These are phyloP conservation scores for Cerioporus squamosus DNA, from an alignment of 1,284 basidiomycete species.

Conservation along the genomic window DNA sequence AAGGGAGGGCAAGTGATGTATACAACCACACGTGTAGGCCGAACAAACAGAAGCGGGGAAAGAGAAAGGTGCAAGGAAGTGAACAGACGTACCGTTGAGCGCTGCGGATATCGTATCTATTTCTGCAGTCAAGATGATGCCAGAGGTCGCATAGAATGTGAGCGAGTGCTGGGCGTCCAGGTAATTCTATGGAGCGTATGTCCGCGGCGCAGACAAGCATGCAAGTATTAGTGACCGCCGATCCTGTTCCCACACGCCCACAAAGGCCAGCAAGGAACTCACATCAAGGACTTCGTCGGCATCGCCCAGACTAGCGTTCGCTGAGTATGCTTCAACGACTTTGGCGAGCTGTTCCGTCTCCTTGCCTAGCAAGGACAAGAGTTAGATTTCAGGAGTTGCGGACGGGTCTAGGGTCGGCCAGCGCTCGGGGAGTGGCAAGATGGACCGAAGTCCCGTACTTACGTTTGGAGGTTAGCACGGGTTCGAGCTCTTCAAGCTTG, in stretches of 20 bases:
- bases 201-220: neutral
- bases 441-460: conserved; percentile 28
- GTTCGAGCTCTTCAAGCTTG: conserved; percentile 63
- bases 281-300: conserved; percentile 68
- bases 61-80: too few species aligned
- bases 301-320: conserved; percentile 59
- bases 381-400: neutral
- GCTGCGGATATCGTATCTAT: conserved; percentile 62
- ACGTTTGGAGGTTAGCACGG: conserved; percentile 67
- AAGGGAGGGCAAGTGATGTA: too few species aligned
- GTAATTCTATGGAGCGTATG: conserved; percentile 51
- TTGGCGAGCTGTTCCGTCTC: conserved; percentile 60
- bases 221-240: neutral
- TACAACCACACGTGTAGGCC: too few species aligned
- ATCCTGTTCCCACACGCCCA: conserved; percentile 21
- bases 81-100: conserved; percentile 58
- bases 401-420: neutral
- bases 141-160: conserved; percentile 56
- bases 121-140: conserved; percentile 59
- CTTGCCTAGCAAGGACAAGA: conserved; percentile 43
- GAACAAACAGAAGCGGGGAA: neutral
- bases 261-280: conserved; percentile 15
- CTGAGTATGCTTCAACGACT: conserved; percentile 54
- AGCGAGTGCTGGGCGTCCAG: conserved; percentile 68
- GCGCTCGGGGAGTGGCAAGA: neutral